Evolutionary conservation across 805 yeast genomes (phyloP).

Genomic region (Kazachstania psychrophila): DNA sequence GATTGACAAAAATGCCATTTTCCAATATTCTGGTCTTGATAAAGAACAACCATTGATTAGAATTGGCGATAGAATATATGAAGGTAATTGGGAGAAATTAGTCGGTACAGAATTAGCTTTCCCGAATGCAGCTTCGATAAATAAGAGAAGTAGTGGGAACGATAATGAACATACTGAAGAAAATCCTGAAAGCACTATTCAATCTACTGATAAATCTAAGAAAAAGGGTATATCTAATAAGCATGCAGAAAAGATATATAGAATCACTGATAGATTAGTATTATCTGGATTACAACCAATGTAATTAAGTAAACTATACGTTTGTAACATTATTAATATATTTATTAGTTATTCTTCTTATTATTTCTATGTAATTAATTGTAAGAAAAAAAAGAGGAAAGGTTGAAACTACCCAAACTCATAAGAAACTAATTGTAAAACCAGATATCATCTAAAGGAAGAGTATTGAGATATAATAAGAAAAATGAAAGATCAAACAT

Average conservation of each 20-base stretch:
- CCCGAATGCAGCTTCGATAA: constrained; percentile 21
- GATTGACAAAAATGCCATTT: constrained; percentile 33
- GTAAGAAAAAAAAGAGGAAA: no score
- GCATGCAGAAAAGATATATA: constrained; percentile 22
- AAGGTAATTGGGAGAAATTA: constrained; percentile 66
- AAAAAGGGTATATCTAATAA: constrained; percentile 7
- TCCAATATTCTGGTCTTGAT: constrained; percentile 50
- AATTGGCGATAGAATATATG: constrained; percentile 50
- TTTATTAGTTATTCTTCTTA: no score
- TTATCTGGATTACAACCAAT: constrained; percentile 21
- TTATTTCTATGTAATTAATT: no score
- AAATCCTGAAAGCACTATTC: neutral
- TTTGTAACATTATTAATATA: neutral
- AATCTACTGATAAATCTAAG: constrained; percentile 1
- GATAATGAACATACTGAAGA: neutral
- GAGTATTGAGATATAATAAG: no score
- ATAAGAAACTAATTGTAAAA: no score
- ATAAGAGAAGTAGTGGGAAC: constrained; percentile 7
- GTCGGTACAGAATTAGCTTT: constrained; percentile 65
- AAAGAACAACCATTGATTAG: constrained; percentile 47
- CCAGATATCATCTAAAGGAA: no score
- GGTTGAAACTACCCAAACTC: no score
- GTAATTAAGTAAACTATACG: constrained; percentile 8
- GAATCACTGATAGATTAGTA: constrained; percentile 22
- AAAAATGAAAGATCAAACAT: no score